A percentile compares a stretch with the other conserved stretches of the same genome.
These are phyloP conservation scores for Hortiboletus rubellus DNA, from an alignment of 1,284 basidiomycete species.

Conservation along the genomic window DNA sequence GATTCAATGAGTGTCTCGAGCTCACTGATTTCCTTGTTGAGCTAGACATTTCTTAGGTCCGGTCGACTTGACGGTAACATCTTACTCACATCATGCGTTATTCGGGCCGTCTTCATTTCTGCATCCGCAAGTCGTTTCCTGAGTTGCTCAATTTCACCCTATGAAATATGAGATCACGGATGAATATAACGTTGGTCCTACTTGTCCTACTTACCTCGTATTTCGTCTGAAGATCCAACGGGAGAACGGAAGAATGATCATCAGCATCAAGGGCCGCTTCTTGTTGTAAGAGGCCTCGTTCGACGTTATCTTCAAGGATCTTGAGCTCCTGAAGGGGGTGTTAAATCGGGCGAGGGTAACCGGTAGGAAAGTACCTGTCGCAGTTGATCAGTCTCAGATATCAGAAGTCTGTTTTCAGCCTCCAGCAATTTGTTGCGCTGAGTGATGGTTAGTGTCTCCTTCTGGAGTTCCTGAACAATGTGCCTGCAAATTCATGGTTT, in stretches of 20 bases:
- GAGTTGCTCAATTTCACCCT: constrained; percentile 69
- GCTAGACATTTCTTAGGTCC: constrained; percentile 42
- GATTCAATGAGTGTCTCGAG: constrained; percentile 87
- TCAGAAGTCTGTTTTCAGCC: constrained; percentile 72
- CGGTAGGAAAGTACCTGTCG: constrained; percentile 53
- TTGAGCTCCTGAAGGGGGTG: constrained; percentile 56
- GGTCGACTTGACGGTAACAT: not conserved
- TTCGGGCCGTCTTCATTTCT: constrained; percentile 71
- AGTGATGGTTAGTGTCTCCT: constrained; percentile 68
- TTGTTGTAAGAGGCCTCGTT: constrained; percentile 58
- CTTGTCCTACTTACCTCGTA: constrained; percentile 49
- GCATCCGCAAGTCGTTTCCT: constrained; percentile 65
- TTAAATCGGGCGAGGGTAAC: constrained; percentile 1
- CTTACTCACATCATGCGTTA: constrained; percentile 64
- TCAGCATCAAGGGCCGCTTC: constrained; percentile 45
- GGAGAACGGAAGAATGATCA: constrained; percentile 22
- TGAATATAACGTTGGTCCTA: constrained; percentile 3
- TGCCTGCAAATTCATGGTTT: constrained; percentile 49
- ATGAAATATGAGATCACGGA: constrained; percentile 8
- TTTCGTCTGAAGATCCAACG: constrained; percentile 46
- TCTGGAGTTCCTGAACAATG: constrained; percentile 85
- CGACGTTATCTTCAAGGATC: constrained; percentile 73
- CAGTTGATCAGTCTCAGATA: constrained; percentile 76
- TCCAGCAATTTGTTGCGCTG: constrained; percentile 72
- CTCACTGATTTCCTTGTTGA: constrained; percentile 89